phyloP scores from a whole-genome alignment of 345 rosid genomes.

The Erysimum cheiranthoides region DNA sequence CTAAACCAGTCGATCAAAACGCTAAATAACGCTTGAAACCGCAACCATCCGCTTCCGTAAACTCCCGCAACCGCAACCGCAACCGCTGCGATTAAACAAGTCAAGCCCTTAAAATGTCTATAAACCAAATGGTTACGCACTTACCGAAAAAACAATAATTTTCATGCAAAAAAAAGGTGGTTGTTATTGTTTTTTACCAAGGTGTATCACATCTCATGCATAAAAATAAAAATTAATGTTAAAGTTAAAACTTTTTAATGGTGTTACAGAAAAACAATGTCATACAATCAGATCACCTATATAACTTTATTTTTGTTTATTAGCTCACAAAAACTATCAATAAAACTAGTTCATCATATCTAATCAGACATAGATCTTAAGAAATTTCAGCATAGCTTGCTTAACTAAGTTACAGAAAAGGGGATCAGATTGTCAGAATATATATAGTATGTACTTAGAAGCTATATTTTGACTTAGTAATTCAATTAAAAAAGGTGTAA shows the following conservation, averaged over 20 bases:
- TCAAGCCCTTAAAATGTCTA: conserved; percentile 33
- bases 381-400: not conserved
- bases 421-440: conserved; percentile 4
- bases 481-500: not conserved
- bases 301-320: not conserved
- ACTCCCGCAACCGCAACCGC: no score
- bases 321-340: not conserved
- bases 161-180: not conserved
- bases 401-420: not conserved
- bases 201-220: conserved; percentile 9
- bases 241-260: not conserved
- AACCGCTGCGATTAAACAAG: no score
- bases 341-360: not conserved
- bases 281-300: not conserved
- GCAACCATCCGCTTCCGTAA: no score
- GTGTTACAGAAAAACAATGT: not conserved
- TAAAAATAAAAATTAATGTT: not conserved
- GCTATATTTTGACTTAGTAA: conserved; percentile 19
- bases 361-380: conserved; percentile 1
- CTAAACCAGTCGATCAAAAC: no score
- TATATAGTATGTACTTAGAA: conserved; percentile 6
- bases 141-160: conserved; percentile 2
- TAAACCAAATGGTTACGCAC: conserved; percentile 23
- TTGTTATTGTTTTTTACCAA: conserved; percentile 5
- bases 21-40: no score